Base-by-base conservation (phyloP, 164 flowering plant species). In the Taxillus chinensis region DNA sequence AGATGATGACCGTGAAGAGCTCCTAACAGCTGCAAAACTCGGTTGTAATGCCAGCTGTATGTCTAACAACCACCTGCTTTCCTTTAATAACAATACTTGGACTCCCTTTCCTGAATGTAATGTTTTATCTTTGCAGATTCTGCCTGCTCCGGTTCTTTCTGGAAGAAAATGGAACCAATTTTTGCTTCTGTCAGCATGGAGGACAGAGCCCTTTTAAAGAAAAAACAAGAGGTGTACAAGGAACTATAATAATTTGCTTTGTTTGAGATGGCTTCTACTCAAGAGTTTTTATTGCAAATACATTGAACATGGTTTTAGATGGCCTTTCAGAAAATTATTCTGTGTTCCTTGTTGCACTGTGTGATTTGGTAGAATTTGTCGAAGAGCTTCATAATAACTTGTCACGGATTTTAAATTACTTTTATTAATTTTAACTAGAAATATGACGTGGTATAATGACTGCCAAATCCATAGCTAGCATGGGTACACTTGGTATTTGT, bases 161-260 rank as follows among this genome's bases (percentile, higher is more conserved):
- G 97, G 97, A 83, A 84, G 78, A 82, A 77, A 74, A 73, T 83
- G 75, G 86, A 86, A 67, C 76, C 79, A 9, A 15, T 71, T 54
- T 87, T 87, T 79, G 64, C 81, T 61, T 69, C 75, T 65, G 62
- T 75, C 57, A 75, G 77, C 61, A 58, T 73, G 39, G 90, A 74
- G 57, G 87, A 80, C 51, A 53, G 55, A 43, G 73, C 85, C 45
- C 79, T 67, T 73, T 75, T 90, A 75, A 81, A 74, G 65, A 27
- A 27, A 27, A 27, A 27, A 27, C 76, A 80, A 59, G 86, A 84
- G 89, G 97, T 82, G 60, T 57, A 9, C 45, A 43, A 43, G 7
- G 46, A 5, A 43, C 10, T 43, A 9, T 43, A 60, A 7, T 53
- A 8, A 65, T 45, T 40, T 39, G 8, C 3, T 54, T 6, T 7